Percentiles rank a stretch among this genome's conserved stretches.
Evolutionary conservation across 345 rosid species (phyloP).

Genomic region (Excoecaria cochinchinensis): DNA sequence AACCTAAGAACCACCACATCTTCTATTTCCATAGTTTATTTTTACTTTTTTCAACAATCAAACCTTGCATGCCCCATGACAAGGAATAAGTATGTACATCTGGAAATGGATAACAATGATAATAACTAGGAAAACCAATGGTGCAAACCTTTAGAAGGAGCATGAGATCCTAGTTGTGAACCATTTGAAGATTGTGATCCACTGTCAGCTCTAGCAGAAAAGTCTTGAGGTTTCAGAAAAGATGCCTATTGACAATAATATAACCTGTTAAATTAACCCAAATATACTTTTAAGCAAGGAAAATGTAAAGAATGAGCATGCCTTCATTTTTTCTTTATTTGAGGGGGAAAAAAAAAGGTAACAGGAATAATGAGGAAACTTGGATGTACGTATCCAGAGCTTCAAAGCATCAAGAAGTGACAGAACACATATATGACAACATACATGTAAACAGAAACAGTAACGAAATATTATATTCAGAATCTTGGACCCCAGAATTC

Average conservation of each 20-base stretch:
- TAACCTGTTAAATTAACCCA: constrained; percentile 6
- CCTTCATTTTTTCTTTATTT: not conserved
- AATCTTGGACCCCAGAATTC: not conserved
- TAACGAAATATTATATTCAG: not conserved
- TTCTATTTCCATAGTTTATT: not conserved
- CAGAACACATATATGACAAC: not conserved
- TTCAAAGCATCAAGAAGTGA: not conserved
- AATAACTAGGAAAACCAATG: constrained; percentile 5
- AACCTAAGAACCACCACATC: not conserved
- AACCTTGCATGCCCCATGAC: too few relatives aligned
- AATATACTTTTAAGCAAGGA: not conserved
- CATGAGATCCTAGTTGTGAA: constrained; percentile 52
- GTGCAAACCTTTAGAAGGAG: constrained; percentile 58
- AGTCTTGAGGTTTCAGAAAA: constrained; percentile 53
- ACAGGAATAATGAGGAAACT: not conserved
- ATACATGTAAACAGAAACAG: too few relatives aligned
- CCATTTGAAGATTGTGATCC: constrained; percentile 47
- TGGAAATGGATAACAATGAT: not conserved
- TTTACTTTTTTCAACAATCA: not conserved
- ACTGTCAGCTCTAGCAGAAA: constrained; percentile 48
- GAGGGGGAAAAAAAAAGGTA: not conserved
- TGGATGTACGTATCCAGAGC: not conserved
- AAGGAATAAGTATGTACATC: not conserved
- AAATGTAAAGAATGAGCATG: not conserved
- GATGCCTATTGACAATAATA: constrained; percentile 48